Evolutionary conservation across 1,284 basidiomycete genomes (phyloP).

Genomic region (Clitocybe nebularis): DNA sequence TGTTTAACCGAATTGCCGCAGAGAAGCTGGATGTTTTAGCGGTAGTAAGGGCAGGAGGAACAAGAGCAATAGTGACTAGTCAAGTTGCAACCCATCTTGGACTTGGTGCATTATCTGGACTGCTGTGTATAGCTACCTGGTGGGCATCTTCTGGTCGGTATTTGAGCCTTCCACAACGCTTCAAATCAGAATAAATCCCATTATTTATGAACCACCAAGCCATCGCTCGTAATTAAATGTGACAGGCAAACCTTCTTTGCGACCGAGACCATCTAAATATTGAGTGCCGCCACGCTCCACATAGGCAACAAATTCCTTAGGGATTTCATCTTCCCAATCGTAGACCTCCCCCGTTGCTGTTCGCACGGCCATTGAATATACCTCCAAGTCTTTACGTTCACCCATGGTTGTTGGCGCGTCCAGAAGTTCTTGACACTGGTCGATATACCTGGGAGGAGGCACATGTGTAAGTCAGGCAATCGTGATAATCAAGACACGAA

Average conservation of each 20-base stretch:
- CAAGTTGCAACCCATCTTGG: constrained; percentile 36
- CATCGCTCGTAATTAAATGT: constrained; percentile 39
- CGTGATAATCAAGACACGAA: too few relatives aligned
- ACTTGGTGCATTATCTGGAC: constrained; percentile 35
- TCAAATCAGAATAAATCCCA: constrained; percentile 18
- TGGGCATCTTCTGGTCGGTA: constrained; percentile 36
- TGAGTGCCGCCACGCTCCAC: constrained; percentile 35
- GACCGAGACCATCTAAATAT: constrained; percentile 25
- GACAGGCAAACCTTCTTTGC: constrained; percentile 32
- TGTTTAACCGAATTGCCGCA: constrained; percentile 22
- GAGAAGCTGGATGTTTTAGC: constrained; percentile 19
- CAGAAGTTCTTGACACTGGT: constrained; percentile 63
- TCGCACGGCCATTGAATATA: constrained; percentile 53
- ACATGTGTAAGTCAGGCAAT: too few relatives aligned
- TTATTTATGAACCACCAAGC: constrained; percentile 20
- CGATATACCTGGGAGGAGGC: constrained; percentile 59
- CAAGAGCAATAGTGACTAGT: constrained; percentile 26
- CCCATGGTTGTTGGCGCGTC: constrained; percentile 46
- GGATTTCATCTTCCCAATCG: constrained; percentile 35
- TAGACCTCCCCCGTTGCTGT: constrained; percentile 39
- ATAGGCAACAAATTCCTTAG: constrained; percentile 38
- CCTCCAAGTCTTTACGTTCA: constrained; percentile 52
- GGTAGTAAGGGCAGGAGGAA: constrained; percentile 23
- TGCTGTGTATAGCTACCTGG: constrained; percentile 41
- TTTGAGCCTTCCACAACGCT: constrained; percentile 12